These are phyloP conservation scores for Arthrobotrys sinensis DNA, from an alignment of 2,329 filamentous ascomycete species.

Conservation along the genomic window DNA sequence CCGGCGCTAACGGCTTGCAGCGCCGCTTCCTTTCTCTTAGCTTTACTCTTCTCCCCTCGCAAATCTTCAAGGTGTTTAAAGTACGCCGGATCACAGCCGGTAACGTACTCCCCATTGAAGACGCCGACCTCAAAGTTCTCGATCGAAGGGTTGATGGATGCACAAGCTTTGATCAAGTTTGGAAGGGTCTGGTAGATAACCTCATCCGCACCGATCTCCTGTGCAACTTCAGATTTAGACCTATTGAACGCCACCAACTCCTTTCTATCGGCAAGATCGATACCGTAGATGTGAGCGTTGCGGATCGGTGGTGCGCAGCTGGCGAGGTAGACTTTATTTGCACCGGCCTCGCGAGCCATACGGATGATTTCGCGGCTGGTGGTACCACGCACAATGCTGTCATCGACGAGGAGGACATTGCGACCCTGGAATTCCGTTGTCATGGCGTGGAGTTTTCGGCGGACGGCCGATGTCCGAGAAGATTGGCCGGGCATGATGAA, in stretches of 20 bases:
- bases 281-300: constrained; percentile 88
- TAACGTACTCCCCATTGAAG: constrained; percentile 90
- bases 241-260: constrained; percentile 81
- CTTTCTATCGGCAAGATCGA: constrained; percentile 79
- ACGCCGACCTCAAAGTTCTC: constrained; percentile 89
- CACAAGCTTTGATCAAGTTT: constrained; percentile 85
- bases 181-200: constrained; percentile 84
- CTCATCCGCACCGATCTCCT: constrained; percentile 80
- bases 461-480: constrained; percentile 85
- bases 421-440: constrained; percentile 85
- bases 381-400: constrained; percentile 89
- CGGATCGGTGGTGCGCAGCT: constrained; percentile 86
- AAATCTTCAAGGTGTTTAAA: constrained; percentile 83
- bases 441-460: constrained; percentile 90
- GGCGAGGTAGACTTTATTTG: constrained; percentile 85
- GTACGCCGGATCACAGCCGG: constrained; percentile 83
- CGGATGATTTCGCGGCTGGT: constrained; percentile 83
- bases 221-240: constrained; percentile 74
- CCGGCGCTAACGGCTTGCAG: constrained; percentile 77
- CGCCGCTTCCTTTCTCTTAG: constrained; percentile 77
- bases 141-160: constrained; percentile 75
- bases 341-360: constrained; percentile 88
- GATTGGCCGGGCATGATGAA: constrained; percentile 90
- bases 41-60: constrained; percentile 78
- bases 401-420: constrained; percentile 87